Base-by-base conservation (phyloP, 2,329 filamentous ascomycete genomes). In the Parascedosporium putredinis region DNA sequence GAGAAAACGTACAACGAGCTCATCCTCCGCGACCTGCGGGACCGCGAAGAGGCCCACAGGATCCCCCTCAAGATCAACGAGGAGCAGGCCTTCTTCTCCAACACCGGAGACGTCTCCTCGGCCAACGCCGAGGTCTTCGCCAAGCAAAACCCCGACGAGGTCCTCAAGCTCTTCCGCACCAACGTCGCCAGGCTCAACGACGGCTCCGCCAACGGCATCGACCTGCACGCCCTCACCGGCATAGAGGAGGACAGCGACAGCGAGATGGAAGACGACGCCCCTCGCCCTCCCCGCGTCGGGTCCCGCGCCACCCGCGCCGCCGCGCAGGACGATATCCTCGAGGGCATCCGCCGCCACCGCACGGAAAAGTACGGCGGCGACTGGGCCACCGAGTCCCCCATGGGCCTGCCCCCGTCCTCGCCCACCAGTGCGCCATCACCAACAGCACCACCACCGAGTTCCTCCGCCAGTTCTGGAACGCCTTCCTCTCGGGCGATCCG, bases 401-500 rank as follows among this genome's bases (percentile, higher is more conserved):
- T 74, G 80, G 71, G 73, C 22, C 58, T 70, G 3, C 70, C 83
- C 59, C 68, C 2, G 72, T 76, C 2, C 69, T 85, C 18, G 70
- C 78, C 3, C 73, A 81, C 40, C 78, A 78, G 50, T 81, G 78
- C 56, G 68, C 67, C 36, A 65, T 81, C 50, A 95, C 91, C 0
- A 89, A 97, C 63, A 90, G 90, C 49, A 98, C 93, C 0, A 94
- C 88, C 0, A 84, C 87, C 33, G 93, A 98, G 61, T 98, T 97
- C 60, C 71, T 98, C n/a, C 87, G 91, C 58, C 94, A 97, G 64
- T 98, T 98, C 70, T 98, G 91, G 91, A 78, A 80, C 29, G 82
- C 90, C 0, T 98, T 95, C 60, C 75, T 95, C 23, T 96, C 90
- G 0, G 91, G 90, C 12, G 88, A 96, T 60, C 70, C 86, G 1